Percentiles rank a stretch among this genome's conserved stretches.
phyloP scores from a whole-genome alignment of 139 green algal genomes.

The Desmodesmus armatus region DNA sequence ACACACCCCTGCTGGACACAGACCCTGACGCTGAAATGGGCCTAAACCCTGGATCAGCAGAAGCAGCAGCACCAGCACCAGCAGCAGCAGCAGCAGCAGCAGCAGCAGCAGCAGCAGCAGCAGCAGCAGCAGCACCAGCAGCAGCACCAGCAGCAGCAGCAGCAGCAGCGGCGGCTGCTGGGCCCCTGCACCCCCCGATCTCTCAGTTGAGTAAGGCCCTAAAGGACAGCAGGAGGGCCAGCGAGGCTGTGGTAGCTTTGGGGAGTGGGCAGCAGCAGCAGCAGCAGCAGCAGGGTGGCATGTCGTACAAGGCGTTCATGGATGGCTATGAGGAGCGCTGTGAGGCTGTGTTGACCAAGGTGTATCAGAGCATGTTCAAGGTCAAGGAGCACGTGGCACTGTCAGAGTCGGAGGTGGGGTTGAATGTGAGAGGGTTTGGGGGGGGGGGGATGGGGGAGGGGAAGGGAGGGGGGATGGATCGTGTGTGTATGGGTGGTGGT shows the following conservation, averaged over 20 bases:
- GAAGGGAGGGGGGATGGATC: no score
- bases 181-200: neutral
- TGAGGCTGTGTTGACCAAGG: constrained; percentile 23
- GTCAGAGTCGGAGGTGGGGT: constrained; percentile 13
- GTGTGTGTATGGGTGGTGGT: no score
- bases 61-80: constrained; percentile 1
- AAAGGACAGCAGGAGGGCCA: neutral
- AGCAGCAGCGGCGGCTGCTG: neutral
- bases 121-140: neutral
- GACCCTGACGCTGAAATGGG: no score
- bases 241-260: neutral
- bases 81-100: neutral
- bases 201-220: constrained; percentile 24
- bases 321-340: constrained; percentile 14
- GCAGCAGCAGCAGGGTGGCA: neutral
- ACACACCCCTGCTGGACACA: no score
- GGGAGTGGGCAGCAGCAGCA: neutral
- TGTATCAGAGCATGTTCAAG: constrained; percentile 44
- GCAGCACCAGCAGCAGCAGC: constrained; percentile 33
- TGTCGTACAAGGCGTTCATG: constrained; percentile 6
- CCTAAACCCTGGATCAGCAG: no score
- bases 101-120: neutral
- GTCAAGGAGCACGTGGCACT: constrained; percentile 34
- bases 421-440: no score
- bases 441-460: no score